These are phyloP conservation scores for Coniferiporia weirii DNA, from an alignment of 1,284 basidiomycete genomes.

Conservation along the genomic window DNA sequence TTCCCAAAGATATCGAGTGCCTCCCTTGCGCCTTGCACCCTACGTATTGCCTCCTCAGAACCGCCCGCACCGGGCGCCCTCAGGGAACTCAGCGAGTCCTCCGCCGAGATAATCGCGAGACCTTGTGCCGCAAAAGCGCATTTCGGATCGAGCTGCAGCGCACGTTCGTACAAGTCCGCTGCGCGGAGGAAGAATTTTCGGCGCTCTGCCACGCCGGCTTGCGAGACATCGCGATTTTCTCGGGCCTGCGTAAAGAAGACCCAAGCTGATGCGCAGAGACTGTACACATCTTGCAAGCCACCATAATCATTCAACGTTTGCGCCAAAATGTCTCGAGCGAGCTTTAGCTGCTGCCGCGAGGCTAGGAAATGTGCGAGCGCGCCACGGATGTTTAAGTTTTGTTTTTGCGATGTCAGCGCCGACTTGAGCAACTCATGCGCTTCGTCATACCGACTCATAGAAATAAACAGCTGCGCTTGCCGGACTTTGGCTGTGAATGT, in stretches of 20 bases:
- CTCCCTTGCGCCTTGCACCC: slow-evolving; percentile 70
- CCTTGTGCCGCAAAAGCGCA: slow-evolving; percentile 92
- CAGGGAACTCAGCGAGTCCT: slow-evolving; percentile 73
- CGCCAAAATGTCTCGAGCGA: slow-evolving; percentile 82
- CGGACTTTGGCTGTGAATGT: slow-evolving; percentile 75
- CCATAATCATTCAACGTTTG: slow-evolving; percentile 79
- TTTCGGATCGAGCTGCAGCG: slow-evolving; percentile 71
- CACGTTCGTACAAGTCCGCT: slow-evolving; percentile 89
- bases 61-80: slow-evolving; percentile 37
- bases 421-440: slow-evolving; percentile 88
- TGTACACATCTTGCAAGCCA: slow-evolving; percentile 77
- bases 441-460: slow-evolving; percentile 65
- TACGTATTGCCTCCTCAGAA: slow-evolving; percentile 60
- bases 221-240: slow-evolving; percentile 59
- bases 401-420: slow-evolving; percentile 64
- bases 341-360: slow-evolving; percentile 61
- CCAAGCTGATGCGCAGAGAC: slow-evolving; percentile 83
- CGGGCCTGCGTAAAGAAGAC: slow-evolving; percentile 80
- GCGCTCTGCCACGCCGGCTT: slow-evolving; percentile 65
- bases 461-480: slow-evolving; percentile 72
- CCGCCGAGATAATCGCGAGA: slow-evolving; percentile 85
- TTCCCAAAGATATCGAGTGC: slow-evolving; percentile 85
- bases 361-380: slow-evolving; percentile 76
- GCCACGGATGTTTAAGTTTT: slow-evolving; percentile 59
- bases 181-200: slow-evolving; percentile 73